Evolutionary conservation across 306 rosid genomes (phyloP), one percentile per base, ranked within the genome.

Genomic region (Prosopis cineraria): DNA sequence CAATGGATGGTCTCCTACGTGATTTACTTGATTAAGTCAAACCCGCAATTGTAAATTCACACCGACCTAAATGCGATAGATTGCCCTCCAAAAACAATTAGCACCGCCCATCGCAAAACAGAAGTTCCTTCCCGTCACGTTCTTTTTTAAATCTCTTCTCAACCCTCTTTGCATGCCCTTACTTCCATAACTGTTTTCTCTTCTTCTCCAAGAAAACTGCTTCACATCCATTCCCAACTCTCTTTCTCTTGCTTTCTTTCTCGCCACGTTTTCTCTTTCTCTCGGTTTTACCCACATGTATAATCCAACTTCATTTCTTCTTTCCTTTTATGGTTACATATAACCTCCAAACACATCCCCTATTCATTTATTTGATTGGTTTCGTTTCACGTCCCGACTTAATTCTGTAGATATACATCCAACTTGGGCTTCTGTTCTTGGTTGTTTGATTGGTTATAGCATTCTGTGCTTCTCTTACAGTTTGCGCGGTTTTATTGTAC

Each of bases 21-120:
- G 34, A 34, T 64, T 64, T 34, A 34, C 4, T 0, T 1, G 0
- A 34, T 4, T 3, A 34, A 2, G 6, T 2, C 11, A 0, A 60
- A 7, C 13, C 36, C 41, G 43, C 43, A 62, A 16, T 6, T 12
- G 68, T 33, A 31, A 31, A 31, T 62, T 62, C 68, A 62, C 68
- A 7, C 65, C n/a, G 65, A 27, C 36, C 37, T n/a, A 1, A 17
- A 6, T 19, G 10, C 56, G 7, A 7, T 48, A 1, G 7, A 16
- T 33, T 34, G 0, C 44, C 48, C 17, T 66, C n/a, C 0, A 30
- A n/a, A 34, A 73, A 73, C 68, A 14, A n/a, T 0, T 4, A 8
- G 55, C 78, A 16, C 30, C 56, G 39, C 53, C 78, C 22, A 12
- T 56, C 7, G 55, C 68, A 39, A 73, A 56, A 25, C 36, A 66